A percentile compares a stretch with the other conserved stretches of the same genome.
These are phyloP conservation scores for Corylus americana DNA, from an alignment of 306 rosid genomes.

Conservation along the genomic window DNA sequence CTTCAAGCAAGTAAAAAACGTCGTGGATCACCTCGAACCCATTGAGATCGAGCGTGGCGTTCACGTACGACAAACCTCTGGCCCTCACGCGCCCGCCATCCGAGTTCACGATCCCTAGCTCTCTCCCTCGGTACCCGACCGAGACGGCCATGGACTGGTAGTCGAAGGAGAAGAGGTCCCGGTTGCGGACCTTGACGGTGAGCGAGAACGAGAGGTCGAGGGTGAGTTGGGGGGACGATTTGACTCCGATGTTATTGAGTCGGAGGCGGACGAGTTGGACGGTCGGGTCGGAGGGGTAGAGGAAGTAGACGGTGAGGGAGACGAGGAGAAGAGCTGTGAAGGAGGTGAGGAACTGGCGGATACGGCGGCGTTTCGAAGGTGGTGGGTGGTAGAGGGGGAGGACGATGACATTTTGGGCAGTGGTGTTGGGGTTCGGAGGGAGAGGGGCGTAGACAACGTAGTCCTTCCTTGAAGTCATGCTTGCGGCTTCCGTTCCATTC, in stretches of 20 bases:
- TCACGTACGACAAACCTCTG: constrained; percentile 60
- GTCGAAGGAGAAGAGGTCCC: constrained; percentile 66
- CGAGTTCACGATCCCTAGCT: constrained; percentile 57
- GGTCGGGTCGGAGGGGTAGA: constrained; percentile 73
- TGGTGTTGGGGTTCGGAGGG: constrained; percentile 37
- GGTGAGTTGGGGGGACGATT: constrained; percentile 38
- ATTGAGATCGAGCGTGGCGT: constrained; percentile 61
- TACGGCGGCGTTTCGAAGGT: constrained; percentile 9
- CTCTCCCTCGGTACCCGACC: constrained; percentile 76
- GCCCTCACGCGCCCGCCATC: constrained; percentile 60
- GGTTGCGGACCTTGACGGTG: constrained; percentile 55
- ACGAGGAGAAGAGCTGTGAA: constrained; percentile 30
- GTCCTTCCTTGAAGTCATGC: constrained; percentile 50
- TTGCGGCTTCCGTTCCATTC: background rate
- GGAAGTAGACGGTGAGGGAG: constrained; percentile 46
- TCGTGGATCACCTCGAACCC: constrained; percentile 72
- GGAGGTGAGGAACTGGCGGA: constrained; percentile 19
- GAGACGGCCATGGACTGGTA: constrained; percentile 54
- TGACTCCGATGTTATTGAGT: constrained; percentile 54
- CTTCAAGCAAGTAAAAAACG: constrained; percentile 70
- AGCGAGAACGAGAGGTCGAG: constrained; percentile 73
- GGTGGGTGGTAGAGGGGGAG: constrained; percentile 43
- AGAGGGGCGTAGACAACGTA: constrained; percentile 52
- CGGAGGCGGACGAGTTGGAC: constrained; percentile 53
- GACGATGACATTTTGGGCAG: constrained; percentile 61